phyloP scores from a whole-genome alignment of 768 basidiomycete species.

The Dacryopinax spathularia region DNA sequence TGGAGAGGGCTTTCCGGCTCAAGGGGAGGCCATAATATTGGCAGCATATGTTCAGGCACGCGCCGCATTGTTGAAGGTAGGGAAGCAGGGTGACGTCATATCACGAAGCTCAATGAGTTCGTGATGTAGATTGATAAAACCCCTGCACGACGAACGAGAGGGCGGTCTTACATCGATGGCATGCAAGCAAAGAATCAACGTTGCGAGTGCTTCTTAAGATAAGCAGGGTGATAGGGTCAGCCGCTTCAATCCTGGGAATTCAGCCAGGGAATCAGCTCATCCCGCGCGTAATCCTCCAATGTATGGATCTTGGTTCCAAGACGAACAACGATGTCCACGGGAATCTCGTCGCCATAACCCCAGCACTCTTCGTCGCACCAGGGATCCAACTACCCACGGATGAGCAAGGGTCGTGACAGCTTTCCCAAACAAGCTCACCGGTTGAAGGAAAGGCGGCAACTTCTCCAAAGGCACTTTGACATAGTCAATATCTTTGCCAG shows the following conservation, averaged over 20 bases:
- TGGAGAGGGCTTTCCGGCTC: no score
- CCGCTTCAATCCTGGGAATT: neutral
- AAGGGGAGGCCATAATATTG: no score
- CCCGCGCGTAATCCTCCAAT: neutral
- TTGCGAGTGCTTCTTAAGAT: no score
- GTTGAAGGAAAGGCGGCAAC: neutral
- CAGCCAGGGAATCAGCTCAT: neutral
- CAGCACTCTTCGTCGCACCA: neutral
- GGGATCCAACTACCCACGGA: neutral
- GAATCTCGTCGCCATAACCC: neutral
- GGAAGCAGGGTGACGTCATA: no score
- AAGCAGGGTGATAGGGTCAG: no score
- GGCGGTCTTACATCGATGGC: no score
- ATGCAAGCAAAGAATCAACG: no score
- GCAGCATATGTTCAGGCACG: no score
- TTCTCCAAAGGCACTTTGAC: neutral
- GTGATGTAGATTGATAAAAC: no score
- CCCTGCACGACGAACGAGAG: no score
- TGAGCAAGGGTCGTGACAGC: neutral
- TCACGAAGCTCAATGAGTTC: no score
- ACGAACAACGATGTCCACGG: neutral
- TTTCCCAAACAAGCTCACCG: neutral
- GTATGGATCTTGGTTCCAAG: neutral
- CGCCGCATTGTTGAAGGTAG: no score
- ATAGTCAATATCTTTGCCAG: neutral